Evolutionary conservation across 2,329 filamentous ascomycete species (phyloP).

Genomic region (Penicillium capsulatum): DNA sequence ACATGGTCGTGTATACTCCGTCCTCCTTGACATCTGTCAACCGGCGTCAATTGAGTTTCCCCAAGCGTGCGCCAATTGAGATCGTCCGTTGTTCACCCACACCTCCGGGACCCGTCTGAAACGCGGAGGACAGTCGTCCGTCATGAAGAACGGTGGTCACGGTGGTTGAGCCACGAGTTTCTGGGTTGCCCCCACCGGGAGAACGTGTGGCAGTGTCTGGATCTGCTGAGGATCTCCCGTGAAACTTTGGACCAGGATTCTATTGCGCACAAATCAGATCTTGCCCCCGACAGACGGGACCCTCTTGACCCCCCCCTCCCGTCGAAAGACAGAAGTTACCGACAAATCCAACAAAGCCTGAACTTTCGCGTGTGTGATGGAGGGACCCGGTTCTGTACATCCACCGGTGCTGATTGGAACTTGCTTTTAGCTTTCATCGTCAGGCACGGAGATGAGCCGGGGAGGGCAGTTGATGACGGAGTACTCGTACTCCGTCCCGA

Average conservation of each 20-base stretch:
- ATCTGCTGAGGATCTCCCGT: constrained; percentile 39
- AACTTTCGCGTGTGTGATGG: constrained; percentile 15
- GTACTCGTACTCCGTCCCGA: too few species aligned
- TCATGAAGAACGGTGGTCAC: neutral
- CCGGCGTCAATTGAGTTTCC: constrained; percentile 33
- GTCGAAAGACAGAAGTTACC: constrained; percentile 14
- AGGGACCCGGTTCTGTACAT: constrained; percentile 11
- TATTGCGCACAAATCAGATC: constrained; percentile 23
- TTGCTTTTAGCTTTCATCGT: too few species aligned
- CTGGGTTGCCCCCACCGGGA: too few species aligned
- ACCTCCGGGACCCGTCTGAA: constrained; percentile 23
- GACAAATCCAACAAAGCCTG: constrained; percentile 19
- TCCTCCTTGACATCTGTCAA: constrained; percentile 22
- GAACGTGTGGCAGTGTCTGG: constrained; percentile 10
- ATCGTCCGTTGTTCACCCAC: constrained; percentile 29
- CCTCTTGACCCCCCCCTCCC: neutral
- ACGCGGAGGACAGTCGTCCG: constrained; percentile 20
- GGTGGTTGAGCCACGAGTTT: neutral
- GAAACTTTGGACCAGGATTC: constrained; percentile 28
- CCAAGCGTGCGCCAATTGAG: constrained; percentile 32
- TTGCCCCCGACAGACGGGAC: constrained; percentile 17
- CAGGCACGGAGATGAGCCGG: constrained; percentile 1
- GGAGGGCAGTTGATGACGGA: too few species aligned
- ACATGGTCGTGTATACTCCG: too few species aligned
- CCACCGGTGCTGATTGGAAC: constrained; percentile 15